Base-by-base conservation (phyloP, 2,329 filamentous ascomycete genomes). In the Phoma sp. region DNA sequence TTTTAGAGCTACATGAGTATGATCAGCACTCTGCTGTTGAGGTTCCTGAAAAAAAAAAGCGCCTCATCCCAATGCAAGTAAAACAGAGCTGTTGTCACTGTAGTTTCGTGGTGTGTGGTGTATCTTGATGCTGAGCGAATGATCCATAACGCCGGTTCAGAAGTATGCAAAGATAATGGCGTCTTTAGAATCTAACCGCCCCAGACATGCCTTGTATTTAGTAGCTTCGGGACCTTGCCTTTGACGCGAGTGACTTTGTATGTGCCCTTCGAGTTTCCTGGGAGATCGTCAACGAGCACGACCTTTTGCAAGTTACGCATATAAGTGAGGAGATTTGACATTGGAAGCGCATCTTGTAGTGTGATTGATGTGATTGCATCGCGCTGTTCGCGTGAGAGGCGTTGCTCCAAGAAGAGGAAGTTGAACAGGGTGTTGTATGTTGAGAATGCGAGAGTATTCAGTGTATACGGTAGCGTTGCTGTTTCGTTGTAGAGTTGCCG, bases 401-500 rank as follows among this genome's bases (percentile, higher is more conserved):
- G 61, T 18, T 60, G 42, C 38, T 69, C 65, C 25, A 64, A 28
- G 14, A 62, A 47, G 14, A 73, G 11, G 30, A 72, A 71, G 34
- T 73, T 71, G 47, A 67, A 57, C 65, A 72, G 62, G 39, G 54
- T 57, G 32, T 60, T 61, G 29, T 65, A 30, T 3, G 56, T 59
- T 12, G 42, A 51, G 37, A 73, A 71, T 5, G 55, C 59, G 14
- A 71, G 57, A 4, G 45, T 20, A 33, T 69, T 71, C 4, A 68
- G 53, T 33, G 59, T 56, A 36, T 64, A 72, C 0, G 69, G 68
- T 7, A 73, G 34, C 3, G 38, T 47, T 14, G 63, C 61, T 4
- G 70, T 72, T 54, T 73, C 70, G 18, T 59, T 18, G 30, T 71
- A 69, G 12, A 72, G 42, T 37, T 72, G 70, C 9, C 69, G 65